Conservation (phyloP, 78 protist genomes). For the Cavenderia fasciculata region DNA sequence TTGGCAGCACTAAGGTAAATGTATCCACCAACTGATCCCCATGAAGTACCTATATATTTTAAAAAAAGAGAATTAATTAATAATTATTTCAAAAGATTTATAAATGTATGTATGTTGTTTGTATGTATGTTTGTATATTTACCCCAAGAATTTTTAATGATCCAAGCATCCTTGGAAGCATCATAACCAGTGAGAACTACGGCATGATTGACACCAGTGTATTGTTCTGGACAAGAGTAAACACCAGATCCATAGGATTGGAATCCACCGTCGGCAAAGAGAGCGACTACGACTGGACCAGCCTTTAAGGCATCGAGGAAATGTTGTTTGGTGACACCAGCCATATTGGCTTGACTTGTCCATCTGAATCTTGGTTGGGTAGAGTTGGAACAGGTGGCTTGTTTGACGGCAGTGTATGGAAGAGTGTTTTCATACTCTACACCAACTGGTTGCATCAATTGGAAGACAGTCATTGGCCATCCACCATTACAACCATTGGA, state of each 20-base stretch:
- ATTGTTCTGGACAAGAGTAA: slow-evolving; percentile 10
- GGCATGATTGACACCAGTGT: slow-evolving; percentile 23
- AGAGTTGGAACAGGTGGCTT: neutral
- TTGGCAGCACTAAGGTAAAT: neutral
- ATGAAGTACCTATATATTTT: no score
- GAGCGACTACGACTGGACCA: slow-evolving; percentile 25
- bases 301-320: slow-evolving; percentile 24
- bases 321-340: slow-evolving; percentile 2
- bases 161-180: neutral
- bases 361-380: slow-evolving; percentile 5
- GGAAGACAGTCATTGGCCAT: slow-evolving; percentile 46
- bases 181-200: slow-evolving; percentile 30
- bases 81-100: no score
- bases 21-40: neutral
- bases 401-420: neutral
- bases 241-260: slow-evolving; percentile 39
- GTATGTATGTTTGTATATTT: no score
- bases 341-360: neutral
- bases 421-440: neutral
- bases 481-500: slow-evolving; percentile 62
- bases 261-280: slow-evolving; percentile 39
- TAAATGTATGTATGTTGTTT: no score
- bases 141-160: slow-evolving; percentile 9
- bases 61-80: no score
- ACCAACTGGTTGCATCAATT: neutral